Evolutionary conservation across 225 moss, liverwort and hornwort genomes (phyloP), one percentile per base, ranked within the genome.

Genomic region (Thuidium tamariscinum): DNA sequence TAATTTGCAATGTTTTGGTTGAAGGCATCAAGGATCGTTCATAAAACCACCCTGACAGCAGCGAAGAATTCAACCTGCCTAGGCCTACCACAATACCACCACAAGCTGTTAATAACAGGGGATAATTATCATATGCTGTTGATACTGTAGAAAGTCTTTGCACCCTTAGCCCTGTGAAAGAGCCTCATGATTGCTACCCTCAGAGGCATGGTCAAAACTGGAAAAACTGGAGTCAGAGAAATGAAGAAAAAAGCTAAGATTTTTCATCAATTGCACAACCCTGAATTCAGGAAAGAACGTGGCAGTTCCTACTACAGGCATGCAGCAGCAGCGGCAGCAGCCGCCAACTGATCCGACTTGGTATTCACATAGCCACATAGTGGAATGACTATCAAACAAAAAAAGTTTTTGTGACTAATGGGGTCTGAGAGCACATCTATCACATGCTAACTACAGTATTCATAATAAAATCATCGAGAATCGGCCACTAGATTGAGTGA

Each of bases 361-460:
- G 68, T 87, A 80, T 85, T 82, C 87, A 87, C 87, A 82, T n/a
- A 71, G 88, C 64, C 87, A 90, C 87, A 74, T 23, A 59, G 66
- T 56, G 78, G 52, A 78, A 72, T 87, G 66, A 65, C 85, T 79
- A 65, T 77, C 80, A 83, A 75, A 72, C 84, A 81, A 81, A 72
- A 70, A 63, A 77, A 57, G 46, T 17, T 46, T 74, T 30, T 27
- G 74, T 59, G 62, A 49, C 77, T 82, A 56, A 55, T 81, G 72
- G 54, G 15, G n/a, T 48, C 68, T 26, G 79, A 20, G 84, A 55
- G 54, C 41, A 54, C 82, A 42, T 73, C 82, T 84, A 41, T 83
- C 68, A 83, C 83, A 80, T 85, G 80, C 77, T 82, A 59, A 77
- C 73, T 66, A 80, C 44, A 20, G 48, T n/a, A 77, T 68, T 85